Evolutionary conservation across 164 flowering plant genomes (phyloP), one percentile per base, ranked within the genome.

Genomic region (Magnolia changhungtana): DNA sequence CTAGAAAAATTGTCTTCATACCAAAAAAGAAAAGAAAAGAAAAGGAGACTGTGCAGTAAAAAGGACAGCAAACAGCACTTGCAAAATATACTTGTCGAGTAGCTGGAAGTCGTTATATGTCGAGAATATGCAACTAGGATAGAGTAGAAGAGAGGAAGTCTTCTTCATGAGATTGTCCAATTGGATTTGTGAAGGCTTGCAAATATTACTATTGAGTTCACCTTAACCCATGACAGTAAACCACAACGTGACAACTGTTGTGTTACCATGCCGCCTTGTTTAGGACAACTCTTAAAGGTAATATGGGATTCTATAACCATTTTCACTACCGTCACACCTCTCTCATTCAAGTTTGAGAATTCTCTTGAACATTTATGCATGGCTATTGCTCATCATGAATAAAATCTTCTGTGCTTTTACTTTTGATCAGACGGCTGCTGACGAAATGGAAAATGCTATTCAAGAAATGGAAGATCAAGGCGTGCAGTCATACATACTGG

Each of bases 401-500:
- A 55, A 68, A 4, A 16, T 68, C 20, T 14, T 66, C 66, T n/a
- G 20, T 14, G 52, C 29, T 59, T 59, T 31, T 61, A 3, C 72
- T 50, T 2, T 14, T 59, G 7, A 79, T 70, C 88, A 96, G 99
- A 89, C 89, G 76, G 99, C 97, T 75, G 97, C 99, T 51, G 61
- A 80, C 80, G 97, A 96, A 31, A 92, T 96, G 97, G 93, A 86
- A 79, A 87, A 81, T 84, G 87, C 96, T 21, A 85, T 96, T 69
- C 73, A 87, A 73, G 94, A 89, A 75, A 84, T 96, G 97, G 94
- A 94, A 83, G 84, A 67, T 75, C 90, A 90, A 82, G 98, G 90
- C 71, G 99, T 94, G 13, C 87, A 90, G 20, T 92, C 98, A 11
- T 96, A 92, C 82, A 96, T 96, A 71, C 79, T 96, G 52, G 99